Base-by-base conservation (phyloP, 2,329 filamentous ascomycete genomes). In the Aspergillaceae sp. region DNA sequence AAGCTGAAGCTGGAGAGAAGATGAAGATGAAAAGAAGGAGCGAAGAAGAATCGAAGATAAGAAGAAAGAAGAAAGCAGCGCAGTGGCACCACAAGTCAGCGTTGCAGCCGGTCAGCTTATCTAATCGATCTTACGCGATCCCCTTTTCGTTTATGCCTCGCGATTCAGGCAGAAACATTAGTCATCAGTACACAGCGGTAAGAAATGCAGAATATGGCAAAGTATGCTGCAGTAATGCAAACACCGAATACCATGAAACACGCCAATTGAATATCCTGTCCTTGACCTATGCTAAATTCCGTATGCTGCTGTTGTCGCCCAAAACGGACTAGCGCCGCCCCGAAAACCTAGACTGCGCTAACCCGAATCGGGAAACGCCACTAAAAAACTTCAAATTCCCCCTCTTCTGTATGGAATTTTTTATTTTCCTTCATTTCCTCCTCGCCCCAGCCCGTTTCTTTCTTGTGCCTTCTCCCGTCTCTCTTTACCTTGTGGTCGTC, bases 351-450 rank as follows among this genome's bases (percentile, higher is more conserved):
- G 27, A 19, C 8, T 4, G 11, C 36, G 36, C 36, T 38, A 38
- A 8, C 26, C 36, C 36, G 36, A 11, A 26, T 38, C 27, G 4
- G 36, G 42, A 34, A n/a, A 11, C 42, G 27, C 48, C 52, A 51
- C 54, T 52, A 32, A 19, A 52, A 59, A 53, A 56, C 57, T 55
- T 60, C 59, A 58, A 58, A 59, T 55, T 54, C 54, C 55, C 56
- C 57, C 56, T 58, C 56, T 56, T 38, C 19, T 38, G 36, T 38
- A 38, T 38, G 36, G 36, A 26, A 19, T 11, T 38, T 38, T 38
- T 38, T 27, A 7, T 59, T 54, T 51, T 42, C 47, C 48, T 59
- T 55, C 53, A 56, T 55, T 56, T 52, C 59, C 55, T 55, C 60
- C 57, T 40, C 55, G 56, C 43, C 37, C 47, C 36, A 38, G 19